Percentiles rank a stretch among this genome's conserved stretches.
Evolutionary conservation across 1,284 basidiomycete genomes (phyloP).

Genomic region (Apiotrichum sp.): DNA sequence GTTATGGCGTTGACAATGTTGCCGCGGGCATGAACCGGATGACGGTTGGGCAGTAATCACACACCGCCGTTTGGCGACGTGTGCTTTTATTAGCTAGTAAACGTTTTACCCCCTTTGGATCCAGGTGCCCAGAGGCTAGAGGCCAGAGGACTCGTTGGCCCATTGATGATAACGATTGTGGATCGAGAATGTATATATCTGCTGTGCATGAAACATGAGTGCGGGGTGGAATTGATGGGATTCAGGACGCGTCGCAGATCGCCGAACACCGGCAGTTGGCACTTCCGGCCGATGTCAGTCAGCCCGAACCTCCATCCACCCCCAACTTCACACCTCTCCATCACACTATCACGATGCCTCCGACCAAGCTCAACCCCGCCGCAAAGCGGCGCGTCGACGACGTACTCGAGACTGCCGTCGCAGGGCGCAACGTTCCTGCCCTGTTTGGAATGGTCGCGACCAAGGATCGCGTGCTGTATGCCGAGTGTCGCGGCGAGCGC

Average conservation of each 20-base stretch:
- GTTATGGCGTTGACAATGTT: slow-evolving; percentile 22
- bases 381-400: slow-evolving; percentile 15
- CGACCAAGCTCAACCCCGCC: background rate
- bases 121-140: background rate
- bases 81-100: too few relatives aligned
- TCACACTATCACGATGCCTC: too few relatives aligned
- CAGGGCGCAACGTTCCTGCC: slow-evolving; percentile 22
- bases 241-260: too few relatives aligned
- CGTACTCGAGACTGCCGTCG: slow-evolving; percentile 16
- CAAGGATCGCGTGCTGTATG: slow-evolving; percentile 29
- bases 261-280: too few relatives aligned
- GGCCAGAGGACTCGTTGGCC: too few relatives aligned
- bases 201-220: too few relatives aligned
- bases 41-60: slow-evolving; percentile 24
- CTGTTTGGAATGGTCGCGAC: slow-evolving; percentile 30
- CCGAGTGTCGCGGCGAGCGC: slow-evolving; percentile 25
- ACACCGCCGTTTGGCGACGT: too few relatives aligned
- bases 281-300: too few relatives aligned
- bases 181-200: background rate
- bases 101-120: too few relatives aligned
- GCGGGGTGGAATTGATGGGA: too few relatives aligned
- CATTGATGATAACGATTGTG: background rate
- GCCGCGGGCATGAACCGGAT: slow-evolving; percentile 31
- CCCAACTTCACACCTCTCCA: too few relatives aligned
- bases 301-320: too few relatives aligned